Evolutionary conservation across 169 alveolate genomes (phyloP).

Genomic region (Plasmodium inui): DNA sequence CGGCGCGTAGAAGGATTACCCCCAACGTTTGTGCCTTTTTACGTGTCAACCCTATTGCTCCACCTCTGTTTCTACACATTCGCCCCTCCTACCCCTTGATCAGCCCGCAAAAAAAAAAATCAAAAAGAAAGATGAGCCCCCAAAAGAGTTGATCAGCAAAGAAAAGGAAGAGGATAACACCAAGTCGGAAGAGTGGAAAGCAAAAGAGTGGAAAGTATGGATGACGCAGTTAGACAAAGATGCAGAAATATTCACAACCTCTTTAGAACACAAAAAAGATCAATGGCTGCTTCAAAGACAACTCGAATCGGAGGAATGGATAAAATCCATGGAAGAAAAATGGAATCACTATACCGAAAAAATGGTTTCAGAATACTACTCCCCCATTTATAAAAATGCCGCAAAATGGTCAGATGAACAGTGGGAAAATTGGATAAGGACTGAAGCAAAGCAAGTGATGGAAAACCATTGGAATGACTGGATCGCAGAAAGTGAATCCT

Average conservation of each 20-base stretch:
- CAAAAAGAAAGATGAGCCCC: neutral
- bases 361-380: neutral
- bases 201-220: neutral
- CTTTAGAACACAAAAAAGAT: neutral
- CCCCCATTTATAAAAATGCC: neutral
- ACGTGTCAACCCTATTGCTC: neutral
- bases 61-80: neutral
- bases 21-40: neutral
- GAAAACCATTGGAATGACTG: neutral
- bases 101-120: neutral
- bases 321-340: neutral
- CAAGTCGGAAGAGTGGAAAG: neutral
- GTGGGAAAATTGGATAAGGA: constrained; percentile 6
- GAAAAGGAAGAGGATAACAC: neutral
- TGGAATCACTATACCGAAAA: neutral
- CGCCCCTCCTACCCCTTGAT: neutral
- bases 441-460: constrained; percentile 9
- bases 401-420: neutral
- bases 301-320: neutral
- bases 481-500: neutral
- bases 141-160: neutral
- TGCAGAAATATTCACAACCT: neutral
- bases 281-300: neutral
- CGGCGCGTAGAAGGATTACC: neutral
- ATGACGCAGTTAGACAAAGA: neutral